Conservation (phyloP, 371 early-diverging fungal species). For the Rozella allomycis region DNA sequence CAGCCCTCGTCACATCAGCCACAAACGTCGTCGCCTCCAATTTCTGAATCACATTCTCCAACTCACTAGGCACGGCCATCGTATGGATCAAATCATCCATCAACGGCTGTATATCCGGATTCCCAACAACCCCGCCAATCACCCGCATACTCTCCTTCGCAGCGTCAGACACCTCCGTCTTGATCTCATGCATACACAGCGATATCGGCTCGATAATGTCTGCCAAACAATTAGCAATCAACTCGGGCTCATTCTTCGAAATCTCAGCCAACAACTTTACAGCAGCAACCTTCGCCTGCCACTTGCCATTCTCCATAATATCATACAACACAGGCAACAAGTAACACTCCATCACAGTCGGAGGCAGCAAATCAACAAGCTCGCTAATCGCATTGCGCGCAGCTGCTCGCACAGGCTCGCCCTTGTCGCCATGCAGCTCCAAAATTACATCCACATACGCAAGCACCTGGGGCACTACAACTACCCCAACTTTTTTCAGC, state of each 20-base stretch:
- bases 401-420: conserved; percentile 14
- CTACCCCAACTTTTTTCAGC: conserved; percentile 23
- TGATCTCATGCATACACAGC: conserved; percentile 14
- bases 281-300: neutral
- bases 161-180: conserved; percentile 18
- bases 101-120: conserved; percentile 47
- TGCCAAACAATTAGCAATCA: too few relatives aligned
- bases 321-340: neutral
- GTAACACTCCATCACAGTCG: too few relatives aligned
- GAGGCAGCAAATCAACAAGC: too few relatives aligned
- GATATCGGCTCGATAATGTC: conserved; percentile 19
- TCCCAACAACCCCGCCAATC: conserved; percentile 45
- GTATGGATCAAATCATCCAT: too few relatives aligned
- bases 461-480: conserved; percentile 37
- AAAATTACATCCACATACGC: conserved; percentile 29
- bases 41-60: too few relatives aligned
- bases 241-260: too few relatives aligned
- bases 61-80: too few relatives aligned
- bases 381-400: too few relatives aligned
- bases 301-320: neutral
- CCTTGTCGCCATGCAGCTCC: conserved; percentile 47
- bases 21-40: conserved; percentile 71
- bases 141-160: conserved; percentile 34
- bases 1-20: conserved; percentile 47
- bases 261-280: neutral